Conservation (phyloP, 192 early-diverging fungal species). For the Paraglomus occultum region DNA sequence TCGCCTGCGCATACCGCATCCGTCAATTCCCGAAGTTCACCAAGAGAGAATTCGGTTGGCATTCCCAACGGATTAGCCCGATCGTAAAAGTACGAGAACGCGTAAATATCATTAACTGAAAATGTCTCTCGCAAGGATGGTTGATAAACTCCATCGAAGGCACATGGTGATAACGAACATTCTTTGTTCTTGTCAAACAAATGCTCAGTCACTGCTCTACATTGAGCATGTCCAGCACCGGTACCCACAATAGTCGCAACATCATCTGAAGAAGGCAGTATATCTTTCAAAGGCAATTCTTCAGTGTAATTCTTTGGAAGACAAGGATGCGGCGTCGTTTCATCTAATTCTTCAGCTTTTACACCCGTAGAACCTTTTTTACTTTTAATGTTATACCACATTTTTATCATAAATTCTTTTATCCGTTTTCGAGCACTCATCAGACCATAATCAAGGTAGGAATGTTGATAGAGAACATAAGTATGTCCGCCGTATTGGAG, state of each 20-base stretch:
- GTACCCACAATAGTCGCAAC: constrained; percentile 53
- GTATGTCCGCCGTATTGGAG: constrained; percentile 67
- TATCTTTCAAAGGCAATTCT: constrained; percentile 30
- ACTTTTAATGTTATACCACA: constrained; percentile 12
- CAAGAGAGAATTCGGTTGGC: constrained; percentile 68
- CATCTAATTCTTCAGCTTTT: constrained; percentile 31
- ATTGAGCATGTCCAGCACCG: constrained; percentile 52
- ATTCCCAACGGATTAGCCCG: constrained; percentile 70
- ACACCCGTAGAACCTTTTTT: constrained; percentile 30
- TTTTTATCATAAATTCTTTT: constrained; percentile 47
- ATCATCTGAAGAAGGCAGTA: constrained; percentile 22
- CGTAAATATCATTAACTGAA: constrained; percentile 74
- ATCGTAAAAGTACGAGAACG: constrained; percentile 97
- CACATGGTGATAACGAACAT: constrained; percentile 66
- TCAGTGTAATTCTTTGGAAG: constrained; percentile 64
- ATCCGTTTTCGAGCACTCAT: constrained; percentile 81
- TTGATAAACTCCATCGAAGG: constrained; percentile 92
- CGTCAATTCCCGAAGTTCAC: constrained; percentile 64
- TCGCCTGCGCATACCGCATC: constrained; percentile 65
- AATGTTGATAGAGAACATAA: constrained; percentile 92
- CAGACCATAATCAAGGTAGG: constrained; percentile 91
- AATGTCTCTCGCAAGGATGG: constrained; percentile 73
- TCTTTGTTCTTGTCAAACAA: constrained; percentile 76
- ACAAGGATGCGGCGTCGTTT: constrained; percentile 59
- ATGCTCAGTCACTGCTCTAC: constrained; percentile 51